A percentile compares a stretch with the other conserved stretches of the same genome.
These are phyloP conservation scores for Aphanomyces stellatus DNA, from an alignment of 352 stramenopile species.

Conservation along the genomic window DNA sequence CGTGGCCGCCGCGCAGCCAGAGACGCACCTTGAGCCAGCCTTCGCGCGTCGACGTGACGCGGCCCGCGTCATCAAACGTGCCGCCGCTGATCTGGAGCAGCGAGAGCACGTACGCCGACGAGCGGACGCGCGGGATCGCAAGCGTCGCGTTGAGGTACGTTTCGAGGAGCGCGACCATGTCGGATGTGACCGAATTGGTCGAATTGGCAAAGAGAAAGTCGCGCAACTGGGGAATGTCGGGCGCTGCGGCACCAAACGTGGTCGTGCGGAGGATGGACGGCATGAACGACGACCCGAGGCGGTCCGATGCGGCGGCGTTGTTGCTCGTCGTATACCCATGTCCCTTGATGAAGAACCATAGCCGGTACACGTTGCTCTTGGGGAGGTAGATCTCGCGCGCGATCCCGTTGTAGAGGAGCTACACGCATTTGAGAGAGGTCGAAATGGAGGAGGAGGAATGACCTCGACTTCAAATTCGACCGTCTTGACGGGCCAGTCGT, in stretches of 20 bases:
- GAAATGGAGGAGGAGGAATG: constrained; percentile 3
- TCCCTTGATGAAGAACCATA: constrained; percentile 85
- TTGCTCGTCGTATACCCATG: constrained; percentile 32
- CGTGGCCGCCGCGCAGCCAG: constrained; percentile 78
- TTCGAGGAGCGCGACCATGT: constrained; percentile 76
- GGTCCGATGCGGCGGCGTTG: constrained; percentile 21
- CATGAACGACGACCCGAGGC: constrained; percentile 21
- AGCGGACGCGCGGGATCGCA: constrained; percentile 47
- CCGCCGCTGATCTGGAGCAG: constrained; percentile 79
- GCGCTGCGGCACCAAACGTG: too few relatives aligned
- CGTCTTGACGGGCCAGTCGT: constrained; percentile 75
- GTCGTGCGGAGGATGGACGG: not conserved
- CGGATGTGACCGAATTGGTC: constrained; percentile 54
- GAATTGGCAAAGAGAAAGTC: constrained; percentile 73
- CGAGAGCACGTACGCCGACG: constrained; percentile 59
- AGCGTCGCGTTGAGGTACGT: constrained; percentile 61
- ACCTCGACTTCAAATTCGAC: constrained; percentile 83
- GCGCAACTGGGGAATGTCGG: constrained; percentile 50
- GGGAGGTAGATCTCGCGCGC: constrained; percentile 80
- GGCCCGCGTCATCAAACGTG: constrained; percentile 79
- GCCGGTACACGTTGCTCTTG: constrained; percentile 68
- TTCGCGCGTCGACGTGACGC: constrained; percentile 67
- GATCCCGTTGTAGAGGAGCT: constrained; percentile 65
- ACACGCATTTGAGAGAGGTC: not conserved
- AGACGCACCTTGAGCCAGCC: constrained; percentile 75